These are phyloP conservation scores for Lagenidium sp. DNA, from an alignment of 352 stramenopile genomes.

Conservation along the genomic window DNA sequence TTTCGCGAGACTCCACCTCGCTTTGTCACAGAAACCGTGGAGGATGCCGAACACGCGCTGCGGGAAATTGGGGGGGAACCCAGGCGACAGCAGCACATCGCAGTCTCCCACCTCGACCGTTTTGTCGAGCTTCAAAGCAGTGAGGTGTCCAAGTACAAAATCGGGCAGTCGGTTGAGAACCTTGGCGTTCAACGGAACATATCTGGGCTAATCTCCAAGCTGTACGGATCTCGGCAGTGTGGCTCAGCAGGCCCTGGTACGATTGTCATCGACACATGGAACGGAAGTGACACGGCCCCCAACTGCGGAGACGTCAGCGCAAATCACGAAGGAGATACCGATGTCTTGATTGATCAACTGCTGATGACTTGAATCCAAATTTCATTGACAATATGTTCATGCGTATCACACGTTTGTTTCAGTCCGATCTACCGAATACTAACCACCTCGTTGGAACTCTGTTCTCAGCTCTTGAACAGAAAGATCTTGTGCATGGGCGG, in stretches of 20 bases:
- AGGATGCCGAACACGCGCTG: slow-evolving; percentile 35
- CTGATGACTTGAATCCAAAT: too few species aligned
- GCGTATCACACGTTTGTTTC: neutral
- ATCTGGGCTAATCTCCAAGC: slow-evolving; percentile 49
- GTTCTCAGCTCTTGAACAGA: slow-evolving; percentile 21
- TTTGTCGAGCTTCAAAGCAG: slow-evolving; percentile 76
- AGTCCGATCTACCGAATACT: neutral
- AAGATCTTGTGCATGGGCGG: slow-evolving; percentile 24
- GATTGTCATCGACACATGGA: slow-evolving; percentile 61
- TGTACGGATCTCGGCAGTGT: slow-evolving; percentile 63
- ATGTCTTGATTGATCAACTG: slow-evolving; percentile 1
- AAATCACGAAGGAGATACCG: slow-evolving; percentile 2
- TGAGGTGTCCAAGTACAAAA: slow-evolving; percentile 67
- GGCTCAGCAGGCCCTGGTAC: slow-evolving; percentile 52
- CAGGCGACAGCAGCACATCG: slow-evolving; percentile 21
- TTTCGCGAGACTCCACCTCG: slow-evolving; percentile 72
- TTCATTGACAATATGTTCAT: neutral
- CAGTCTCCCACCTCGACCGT: slow-evolving; percentile 20
- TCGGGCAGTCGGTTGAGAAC: slow-evolving; percentile 43
- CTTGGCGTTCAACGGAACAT: slow-evolving; percentile 46
- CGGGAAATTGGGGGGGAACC: slow-evolving; percentile 25
- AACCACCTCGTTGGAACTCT: neutral
- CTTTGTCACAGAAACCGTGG: slow-evolving; percentile 72
- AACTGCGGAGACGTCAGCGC: too few species aligned
- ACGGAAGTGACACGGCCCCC: slow-evolving; percentile 10